Percentiles rank a stretch among this genome's conserved stretches.
Evolutionary conservation across 1,284 basidiomycete genomes (phyloP).

Genomic region (Apiotrichum mycotoxinovorans): DNA sequence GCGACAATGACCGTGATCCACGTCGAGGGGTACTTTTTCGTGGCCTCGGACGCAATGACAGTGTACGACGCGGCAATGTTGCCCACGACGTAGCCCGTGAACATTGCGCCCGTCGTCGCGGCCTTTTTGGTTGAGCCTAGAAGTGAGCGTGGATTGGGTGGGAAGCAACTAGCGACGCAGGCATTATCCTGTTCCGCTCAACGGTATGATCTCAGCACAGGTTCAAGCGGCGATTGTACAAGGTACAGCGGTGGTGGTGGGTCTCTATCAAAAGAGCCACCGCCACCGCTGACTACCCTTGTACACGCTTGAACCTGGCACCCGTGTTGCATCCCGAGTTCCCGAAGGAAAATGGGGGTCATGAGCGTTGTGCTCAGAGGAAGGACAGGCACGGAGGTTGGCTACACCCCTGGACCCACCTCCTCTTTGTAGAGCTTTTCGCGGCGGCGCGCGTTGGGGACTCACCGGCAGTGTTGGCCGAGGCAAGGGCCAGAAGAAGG

Average conservation of each 20-base stretch:
- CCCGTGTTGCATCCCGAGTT: conserved; percentile 44
- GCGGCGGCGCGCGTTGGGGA: neutral
- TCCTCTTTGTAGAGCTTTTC: neutral
- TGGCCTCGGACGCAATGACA: conserved; percentile 37
- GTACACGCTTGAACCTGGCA: conserved; percentile 38
- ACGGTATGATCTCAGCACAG: conserved; percentile 53
- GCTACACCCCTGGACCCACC: neutral
- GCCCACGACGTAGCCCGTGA: conserved; percentile 50
- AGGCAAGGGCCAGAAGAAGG: conserved; percentile 50
- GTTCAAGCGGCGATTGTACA: neutral
- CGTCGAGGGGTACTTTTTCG: conserved; percentile 51
- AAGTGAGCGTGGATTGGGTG: conserved; percentile 4
- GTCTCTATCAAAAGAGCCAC: neutral
- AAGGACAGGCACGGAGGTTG: neutral
- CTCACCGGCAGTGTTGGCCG: conserved; percentile 50
- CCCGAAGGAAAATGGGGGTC: conserved; percentile 10
- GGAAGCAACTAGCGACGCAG: conserved; percentile 51
- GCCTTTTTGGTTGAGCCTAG: conserved; percentile 53
- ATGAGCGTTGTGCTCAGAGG: neutral
- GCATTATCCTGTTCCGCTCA: conserved; percentile 53
- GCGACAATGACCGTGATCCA: conserved; percentile 53
- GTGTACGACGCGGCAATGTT: conserved; percentile 49
- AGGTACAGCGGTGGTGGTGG: conserved; percentile 3
- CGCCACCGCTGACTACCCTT: neutral
- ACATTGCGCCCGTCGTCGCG: conserved; percentile 47